These are phyloP conservation scores for Castanea crenata DNA, from an alignment of 306 rosid species.

Conservation along the genomic window DNA sequence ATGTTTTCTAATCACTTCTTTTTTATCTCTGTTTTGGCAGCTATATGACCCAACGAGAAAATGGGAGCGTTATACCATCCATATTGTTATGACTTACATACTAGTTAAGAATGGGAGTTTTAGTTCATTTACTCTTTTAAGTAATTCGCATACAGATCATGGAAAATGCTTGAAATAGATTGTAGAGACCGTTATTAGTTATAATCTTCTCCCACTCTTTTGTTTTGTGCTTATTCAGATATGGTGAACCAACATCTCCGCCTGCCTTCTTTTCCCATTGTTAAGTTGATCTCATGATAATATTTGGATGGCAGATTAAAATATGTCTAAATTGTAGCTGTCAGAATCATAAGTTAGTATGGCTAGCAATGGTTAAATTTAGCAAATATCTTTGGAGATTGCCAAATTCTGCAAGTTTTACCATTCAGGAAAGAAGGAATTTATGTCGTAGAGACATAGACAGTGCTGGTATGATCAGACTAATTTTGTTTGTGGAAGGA, in stretches of 20 bases:
- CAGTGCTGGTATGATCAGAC: no score
- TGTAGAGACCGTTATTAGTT: not conserved
- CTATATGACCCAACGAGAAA: constrained; percentile 62
- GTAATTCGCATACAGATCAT: not conserved
- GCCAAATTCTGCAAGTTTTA: no score
- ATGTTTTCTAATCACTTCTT: not conserved
- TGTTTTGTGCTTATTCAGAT: not conserved
- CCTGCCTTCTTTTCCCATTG: no score
- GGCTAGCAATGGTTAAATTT: no score
- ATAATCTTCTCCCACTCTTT: not conserved
- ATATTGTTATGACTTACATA: constrained; percentile 1
- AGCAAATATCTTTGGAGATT: no score
- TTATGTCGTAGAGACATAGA: no score
- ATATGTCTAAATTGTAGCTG: no score
- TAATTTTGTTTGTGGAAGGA: no score
- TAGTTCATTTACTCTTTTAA: not conserved
- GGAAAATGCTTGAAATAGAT: not conserved
- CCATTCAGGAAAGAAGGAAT: no score
- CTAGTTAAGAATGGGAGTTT: not conserved
- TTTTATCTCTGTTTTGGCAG: constrained; percentile 19
- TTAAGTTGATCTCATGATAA: no score
- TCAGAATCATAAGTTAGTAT: no score
- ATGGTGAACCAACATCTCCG: not conserved
- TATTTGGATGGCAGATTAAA: no score
- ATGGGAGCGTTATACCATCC: constrained; percentile 73